Conservation (phyloP, 1,139 yeast species). For the Pneumocystis canis region DNA sequence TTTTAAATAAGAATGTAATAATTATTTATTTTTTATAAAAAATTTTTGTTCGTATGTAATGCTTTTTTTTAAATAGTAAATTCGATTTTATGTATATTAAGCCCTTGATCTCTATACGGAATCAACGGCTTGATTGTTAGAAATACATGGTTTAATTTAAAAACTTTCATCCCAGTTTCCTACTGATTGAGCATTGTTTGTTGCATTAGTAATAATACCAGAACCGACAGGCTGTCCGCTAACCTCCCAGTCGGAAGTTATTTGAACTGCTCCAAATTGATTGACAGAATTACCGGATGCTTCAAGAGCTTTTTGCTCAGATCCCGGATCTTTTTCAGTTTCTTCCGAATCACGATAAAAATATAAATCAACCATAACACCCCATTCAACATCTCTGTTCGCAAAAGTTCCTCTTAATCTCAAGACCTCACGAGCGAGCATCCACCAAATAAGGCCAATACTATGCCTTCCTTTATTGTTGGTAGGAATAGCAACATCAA, state of each 20-base stretch:
- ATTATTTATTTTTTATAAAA: not conserved
- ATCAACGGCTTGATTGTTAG: constrained; percentile 57
- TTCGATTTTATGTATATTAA: not conserved
- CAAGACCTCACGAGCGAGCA: constrained; percentile 96
- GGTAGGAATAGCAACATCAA: constrained; percentile 99
- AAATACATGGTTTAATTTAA: constrained; percentile 49
- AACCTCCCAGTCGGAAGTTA: not conserved
- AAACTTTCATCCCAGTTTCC: constrained; percentile 27
- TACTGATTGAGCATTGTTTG: not conserved
- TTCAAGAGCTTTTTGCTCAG: constrained; percentile 43
- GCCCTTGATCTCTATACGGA: not conserved
- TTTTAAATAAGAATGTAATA: not conserved
- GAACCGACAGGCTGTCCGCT: not conserved
- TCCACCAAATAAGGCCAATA: constrained; percentile 99
- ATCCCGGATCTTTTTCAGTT: constrained; percentile 55
- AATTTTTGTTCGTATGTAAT: not conserved
- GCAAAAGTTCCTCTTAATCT: constrained; percentile 97
- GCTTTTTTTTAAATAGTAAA: not conserved
- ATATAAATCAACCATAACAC: constrained; percentile 97
- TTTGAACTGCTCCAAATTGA: constrained; percentile 9
- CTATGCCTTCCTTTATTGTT: constrained; percentile 99
- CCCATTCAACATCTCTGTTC: constrained; percentile 95
- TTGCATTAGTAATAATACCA: not conserved
- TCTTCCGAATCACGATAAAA: constrained; percentile 99
- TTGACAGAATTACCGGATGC: constrained; percentile 53